These are phyloP conservation scores for Apiospora phragmitis DNA, from an alignment of 2,329 filamentous ascomycete genomes.

Conservation along the genomic window DNA sequence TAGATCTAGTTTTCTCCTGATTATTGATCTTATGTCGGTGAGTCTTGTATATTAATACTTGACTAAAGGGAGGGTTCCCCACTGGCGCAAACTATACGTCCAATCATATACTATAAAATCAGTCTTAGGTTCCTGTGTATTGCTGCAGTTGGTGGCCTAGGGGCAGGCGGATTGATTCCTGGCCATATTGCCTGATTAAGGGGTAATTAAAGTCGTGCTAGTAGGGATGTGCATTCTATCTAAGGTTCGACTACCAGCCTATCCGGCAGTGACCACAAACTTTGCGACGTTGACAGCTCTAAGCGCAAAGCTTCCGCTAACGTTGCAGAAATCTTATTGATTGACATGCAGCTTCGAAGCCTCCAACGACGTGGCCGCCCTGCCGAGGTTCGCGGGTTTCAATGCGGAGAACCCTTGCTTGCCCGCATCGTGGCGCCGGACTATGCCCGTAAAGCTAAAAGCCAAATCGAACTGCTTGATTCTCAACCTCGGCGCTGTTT, in stretches of 20 bases:
- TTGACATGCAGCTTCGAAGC: background rate
- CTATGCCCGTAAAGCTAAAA: too few relatives aligned
- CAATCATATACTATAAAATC: background rate
- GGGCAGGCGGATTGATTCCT: background rate
- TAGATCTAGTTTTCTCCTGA: too few relatives aligned
- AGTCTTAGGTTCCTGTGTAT: background rate
- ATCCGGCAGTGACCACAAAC: background rate
- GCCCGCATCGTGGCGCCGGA: background rate
- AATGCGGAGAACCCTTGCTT: conserved; percentile 1
- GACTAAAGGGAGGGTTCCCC: too few relatives aligned
- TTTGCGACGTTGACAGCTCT: background rate
- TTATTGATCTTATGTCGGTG: too few relatives aligned
- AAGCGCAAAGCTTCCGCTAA: background rate
- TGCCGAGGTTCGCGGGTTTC: background rate
- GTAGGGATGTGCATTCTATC: background rate
- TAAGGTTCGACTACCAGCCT: background rate
- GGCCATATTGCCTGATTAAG: background rate
- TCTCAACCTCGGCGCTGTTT: too few relatives aligned
- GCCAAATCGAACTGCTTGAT: background rate
- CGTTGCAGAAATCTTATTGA: background rate
- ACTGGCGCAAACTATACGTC: background rate
- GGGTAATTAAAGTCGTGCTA: background rate
- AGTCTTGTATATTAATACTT: too few relatives aligned
- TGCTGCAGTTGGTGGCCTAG: background rate
- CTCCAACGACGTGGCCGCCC: background rate